Evolutionary conservation across 2,329 filamentous ascomycete genomes (phyloP).

Genomic region (Colletotrichum sp.): DNA sequence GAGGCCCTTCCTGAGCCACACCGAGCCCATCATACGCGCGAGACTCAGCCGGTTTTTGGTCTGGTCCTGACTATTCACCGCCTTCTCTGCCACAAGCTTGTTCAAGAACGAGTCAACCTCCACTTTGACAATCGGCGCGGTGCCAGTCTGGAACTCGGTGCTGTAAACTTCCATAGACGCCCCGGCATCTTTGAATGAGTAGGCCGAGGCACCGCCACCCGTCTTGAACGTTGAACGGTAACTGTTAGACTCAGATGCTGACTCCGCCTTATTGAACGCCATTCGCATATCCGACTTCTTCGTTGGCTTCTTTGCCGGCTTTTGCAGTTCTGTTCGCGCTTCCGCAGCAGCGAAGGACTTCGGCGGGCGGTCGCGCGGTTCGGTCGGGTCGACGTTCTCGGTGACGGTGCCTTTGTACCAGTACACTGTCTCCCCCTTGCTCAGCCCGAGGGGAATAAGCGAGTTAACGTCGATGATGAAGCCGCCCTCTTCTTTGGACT

Average conservation of each 20-base stretch:
- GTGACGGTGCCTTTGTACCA: not conserved
- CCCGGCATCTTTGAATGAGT: not conserved
- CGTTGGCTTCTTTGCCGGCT: not conserved
- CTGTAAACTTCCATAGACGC: not conserved
- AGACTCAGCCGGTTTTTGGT: not conserved
- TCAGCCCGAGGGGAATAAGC: not conserved
- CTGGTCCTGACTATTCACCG: not conserved
- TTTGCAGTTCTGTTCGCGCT: not conserved
- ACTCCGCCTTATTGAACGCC: not conserved
- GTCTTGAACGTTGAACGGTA: not conserved
- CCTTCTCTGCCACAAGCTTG: not conserved
- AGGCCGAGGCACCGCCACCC: not conserved
- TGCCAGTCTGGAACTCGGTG: not conserved
- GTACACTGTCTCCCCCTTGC: not conserved
- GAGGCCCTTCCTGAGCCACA: not conserved
- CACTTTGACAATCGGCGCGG: not conserved
- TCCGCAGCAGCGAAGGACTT: not conserved
- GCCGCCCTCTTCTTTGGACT: not conserved
- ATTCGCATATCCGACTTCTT: not conserved
- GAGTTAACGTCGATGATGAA: not conserved
- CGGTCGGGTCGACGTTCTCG: not conserved
- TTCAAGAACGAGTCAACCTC: not conserved
- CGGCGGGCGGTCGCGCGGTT: not conserved
- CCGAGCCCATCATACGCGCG: not conserved
- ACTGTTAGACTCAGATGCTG: not conserved